A percentile compares a stretch with the other conserved stretches of the same genome.
phyloP scores from a whole-genome alignment of 192 early-diverging fungal species.

The Coemansia sp. region DNA sequence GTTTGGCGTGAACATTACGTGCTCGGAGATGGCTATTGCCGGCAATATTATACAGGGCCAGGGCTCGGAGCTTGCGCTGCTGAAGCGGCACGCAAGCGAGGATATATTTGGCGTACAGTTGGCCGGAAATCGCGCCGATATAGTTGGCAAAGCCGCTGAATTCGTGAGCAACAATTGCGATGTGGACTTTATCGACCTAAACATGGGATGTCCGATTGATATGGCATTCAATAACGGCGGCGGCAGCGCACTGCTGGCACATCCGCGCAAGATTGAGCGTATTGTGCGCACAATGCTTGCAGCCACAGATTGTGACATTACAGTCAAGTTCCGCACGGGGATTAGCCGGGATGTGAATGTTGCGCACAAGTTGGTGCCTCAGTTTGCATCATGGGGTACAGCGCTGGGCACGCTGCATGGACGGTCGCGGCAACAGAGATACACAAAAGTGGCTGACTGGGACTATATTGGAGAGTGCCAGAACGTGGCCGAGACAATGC shows the following conservation, averaged over 20 bases:
- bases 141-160: conserved; percentile 66
- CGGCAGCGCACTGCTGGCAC: conserved; percentile 78
- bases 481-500: conserved; percentile 36
- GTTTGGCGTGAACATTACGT: conserved; percentile 95
- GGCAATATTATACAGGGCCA: conserved; percentile 67
- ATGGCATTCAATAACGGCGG: conserved; percentile 75
- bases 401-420: conserved; percentile 81
- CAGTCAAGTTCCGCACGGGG: conserved; percentile 89
- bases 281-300: conserved; percentile 73
- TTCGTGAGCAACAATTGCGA: conserved; percentile 63
- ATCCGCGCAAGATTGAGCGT: conserved; percentile 65
- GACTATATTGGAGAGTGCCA: conserved; percentile 77
- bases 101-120: conserved; percentile 93
- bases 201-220: conserved; percentile 96
- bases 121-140: conserved; percentile 62
- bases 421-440: conserved; percentile 86
- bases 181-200: conserved; percentile 95
- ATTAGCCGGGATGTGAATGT: conserved; percentile 59
- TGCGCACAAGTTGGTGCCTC: conserved; percentile 74
- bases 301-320: conserved; percentile 77
- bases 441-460: conserved; percentile 90
- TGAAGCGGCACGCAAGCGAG: conserved; percentile 81
- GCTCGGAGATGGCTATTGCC: conserved; percentile 91
- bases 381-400: conserved; percentile 65
- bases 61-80: conserved; percentile 76